Evolutionary conservation across 345 rosid species (phyloP).

Genomic region (Moringa oleifera): DNA sequence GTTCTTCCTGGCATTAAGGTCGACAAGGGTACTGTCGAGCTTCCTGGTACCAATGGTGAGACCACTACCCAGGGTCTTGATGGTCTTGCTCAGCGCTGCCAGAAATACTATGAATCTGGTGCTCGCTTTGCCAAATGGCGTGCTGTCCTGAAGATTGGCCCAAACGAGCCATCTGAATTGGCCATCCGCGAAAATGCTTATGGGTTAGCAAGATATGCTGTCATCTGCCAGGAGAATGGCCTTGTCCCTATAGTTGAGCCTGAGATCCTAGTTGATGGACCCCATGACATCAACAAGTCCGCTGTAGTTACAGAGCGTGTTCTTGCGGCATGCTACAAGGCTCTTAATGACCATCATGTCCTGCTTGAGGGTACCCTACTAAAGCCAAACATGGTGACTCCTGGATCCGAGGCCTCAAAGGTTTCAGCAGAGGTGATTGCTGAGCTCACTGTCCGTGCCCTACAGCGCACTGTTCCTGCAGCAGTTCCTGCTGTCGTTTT

Average conservation of each 20-base stretch:
- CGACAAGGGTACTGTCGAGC: conserved; percentile 87
- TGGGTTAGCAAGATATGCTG: conserved; percentile 80
- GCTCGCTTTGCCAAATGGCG: conserved; percentile 99
- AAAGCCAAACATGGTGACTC: conserved; percentile 95
- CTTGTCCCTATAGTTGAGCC: conserved; percentile 95
- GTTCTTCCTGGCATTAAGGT: conserved; percentile 97
- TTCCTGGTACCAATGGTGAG: conserved; percentile 82
- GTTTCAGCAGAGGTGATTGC: conserved; percentile 70
- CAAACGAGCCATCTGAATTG: conserved; percentile 73
- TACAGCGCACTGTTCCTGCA: conserved; percentile 71
- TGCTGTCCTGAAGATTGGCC: conserved; percentile 78
- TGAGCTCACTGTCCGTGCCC: conserved; percentile 68
- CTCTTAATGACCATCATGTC: conserved; percentile 79
- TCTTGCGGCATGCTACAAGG: conserved; percentile 93
- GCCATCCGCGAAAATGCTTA: conserved; percentile 89
- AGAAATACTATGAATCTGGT: conserved; percentile 80
- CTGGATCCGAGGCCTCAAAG: conserved; percentile 70
- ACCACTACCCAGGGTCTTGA: conserved; percentile 91
- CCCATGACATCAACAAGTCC: conserved; percentile 74
- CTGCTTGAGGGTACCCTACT: conserved; percentile 72
- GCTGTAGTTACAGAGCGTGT: conserved; percentile 81
- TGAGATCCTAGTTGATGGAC: conserved; percentile 86
- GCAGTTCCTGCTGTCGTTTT: conserved; percentile 92
- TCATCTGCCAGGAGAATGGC: conserved; percentile 91
- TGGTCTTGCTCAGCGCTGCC: conserved; percentile 79